Percentiles rank a stretch among this genome's conserved stretches.
Evolutionary conservation across 805 yeast species (phyloP).

Genomic region (Metschnikowia aberdeeniae): DNA sequence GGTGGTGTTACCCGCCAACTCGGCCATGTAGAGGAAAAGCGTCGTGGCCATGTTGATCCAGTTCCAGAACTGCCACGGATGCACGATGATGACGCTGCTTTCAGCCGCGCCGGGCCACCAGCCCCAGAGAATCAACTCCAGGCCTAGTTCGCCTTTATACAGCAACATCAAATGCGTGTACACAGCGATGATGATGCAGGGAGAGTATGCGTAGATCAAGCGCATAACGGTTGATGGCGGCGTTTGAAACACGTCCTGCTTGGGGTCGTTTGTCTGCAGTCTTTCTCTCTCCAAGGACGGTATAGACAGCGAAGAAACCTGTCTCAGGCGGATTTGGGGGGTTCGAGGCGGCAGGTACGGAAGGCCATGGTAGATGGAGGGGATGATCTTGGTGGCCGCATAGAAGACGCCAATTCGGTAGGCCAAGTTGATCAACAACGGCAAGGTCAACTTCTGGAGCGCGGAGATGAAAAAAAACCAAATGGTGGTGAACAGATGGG

Average conservation of each 20-base stretch:
- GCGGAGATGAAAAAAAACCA: conserved; percentile 52
- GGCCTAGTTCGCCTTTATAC: conserved; percentile 71
- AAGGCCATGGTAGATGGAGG: conserved; percentile 53
- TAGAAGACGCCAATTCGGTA: conserved; percentile 83
- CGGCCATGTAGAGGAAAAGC: conserved; percentile 73
- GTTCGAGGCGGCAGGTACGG: conserved; percentile 40
- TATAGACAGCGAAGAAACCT: conserved; percentile 27
- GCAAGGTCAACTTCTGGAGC: conserved; percentile 67
- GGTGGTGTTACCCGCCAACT: conserved; percentile 48
- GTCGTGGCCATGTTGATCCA: conserved; percentile 90
- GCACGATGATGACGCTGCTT: conserved; percentile 33
- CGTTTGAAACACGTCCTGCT: not conserved
- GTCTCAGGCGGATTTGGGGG: conserved; percentile 33
- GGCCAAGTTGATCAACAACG: conserved; percentile 75
- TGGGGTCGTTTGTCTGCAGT: conserved; percentile 3
- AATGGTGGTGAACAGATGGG: conserved; percentile 48
- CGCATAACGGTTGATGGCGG: conserved; percentile 39
- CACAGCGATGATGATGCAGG: conserved; percentile 90
- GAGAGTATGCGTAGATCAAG: conserved; percentile 81
- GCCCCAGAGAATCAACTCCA: conserved; percentile 59
- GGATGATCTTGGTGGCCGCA: conserved; percentile 92
- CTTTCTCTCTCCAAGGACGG: conserved; percentile 9
- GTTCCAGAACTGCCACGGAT: conserved; percentile 96
- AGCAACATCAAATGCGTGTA: conserved; percentile 92
- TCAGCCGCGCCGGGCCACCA: conserved; percentile 35